Conservation (phyloP, 2,329 filamentous ascomycete genomes). For the Cadophora luteo-olivacea region DNA sequence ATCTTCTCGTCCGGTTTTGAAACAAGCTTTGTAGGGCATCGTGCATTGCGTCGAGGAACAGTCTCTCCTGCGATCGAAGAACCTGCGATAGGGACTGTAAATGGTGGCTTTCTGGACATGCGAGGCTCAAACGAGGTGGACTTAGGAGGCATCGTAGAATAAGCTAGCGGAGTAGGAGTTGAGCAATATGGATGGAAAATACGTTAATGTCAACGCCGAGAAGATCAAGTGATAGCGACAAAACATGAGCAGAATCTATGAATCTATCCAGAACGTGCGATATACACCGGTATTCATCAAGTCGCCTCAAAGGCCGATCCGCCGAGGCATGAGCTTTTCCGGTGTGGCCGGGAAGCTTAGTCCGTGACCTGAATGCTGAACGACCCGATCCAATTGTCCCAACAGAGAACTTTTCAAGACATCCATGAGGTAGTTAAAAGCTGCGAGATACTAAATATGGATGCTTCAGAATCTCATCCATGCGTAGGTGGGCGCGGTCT, state of each 20-base stretch:
- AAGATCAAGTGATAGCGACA: not conserved
- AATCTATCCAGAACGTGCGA: not conserved
- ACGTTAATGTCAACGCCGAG: not conserved
- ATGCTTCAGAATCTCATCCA: too few relatives aligned
- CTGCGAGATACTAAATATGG: too few relatives aligned
- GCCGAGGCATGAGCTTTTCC: not conserved
- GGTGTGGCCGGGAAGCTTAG: not conserved
- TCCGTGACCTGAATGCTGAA: not conserved
- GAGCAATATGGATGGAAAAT: not conserved
- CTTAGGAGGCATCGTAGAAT: not conserved
- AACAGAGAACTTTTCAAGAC: not conserved
- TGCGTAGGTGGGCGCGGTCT: too few relatives aligned
- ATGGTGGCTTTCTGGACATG: conserved; percentile 7
- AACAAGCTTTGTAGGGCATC: not conserved
- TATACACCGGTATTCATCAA: not conserved
- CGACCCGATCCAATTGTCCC: not conserved
- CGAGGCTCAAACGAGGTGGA: not conserved
- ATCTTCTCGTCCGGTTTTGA: conserved; percentile 61
- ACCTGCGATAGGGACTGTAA: not conserved
- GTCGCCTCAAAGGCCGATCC: not conserved
- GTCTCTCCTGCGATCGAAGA: not conserved
- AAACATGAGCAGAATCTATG: not conserved
- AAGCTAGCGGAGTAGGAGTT: not conserved
- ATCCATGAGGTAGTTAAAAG: too few relatives aligned
- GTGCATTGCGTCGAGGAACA: not conserved